These are phyloP conservation scores for Podaxis sp. DNA, from an alignment of 768 basidiomycete species.

Conservation along the genomic window DNA sequence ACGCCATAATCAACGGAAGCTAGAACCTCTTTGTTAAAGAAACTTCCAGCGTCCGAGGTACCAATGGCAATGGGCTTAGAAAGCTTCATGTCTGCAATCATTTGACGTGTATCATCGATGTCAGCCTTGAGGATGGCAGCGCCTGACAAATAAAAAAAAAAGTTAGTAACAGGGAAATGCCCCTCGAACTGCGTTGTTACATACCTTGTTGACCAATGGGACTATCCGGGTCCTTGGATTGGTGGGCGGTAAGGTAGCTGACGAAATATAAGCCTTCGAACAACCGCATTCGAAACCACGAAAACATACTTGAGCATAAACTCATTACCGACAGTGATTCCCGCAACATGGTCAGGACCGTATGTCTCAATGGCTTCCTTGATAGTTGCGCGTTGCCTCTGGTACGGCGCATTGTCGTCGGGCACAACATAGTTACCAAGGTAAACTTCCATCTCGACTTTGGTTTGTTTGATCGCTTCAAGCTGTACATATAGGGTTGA, in stretches of 20 bases:
- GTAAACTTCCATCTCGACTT: slow-evolving; percentile 82
- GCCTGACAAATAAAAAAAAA: slow-evolving; percentile 31
- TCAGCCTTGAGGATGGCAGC: slow-evolving; percentile 56
- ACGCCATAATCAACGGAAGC: slow-evolving; percentile 66
- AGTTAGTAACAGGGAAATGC: background rate
- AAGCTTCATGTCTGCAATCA: slow-evolving; percentile 55
- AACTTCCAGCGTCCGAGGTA: slow-evolving; percentile 83
- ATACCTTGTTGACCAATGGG: slow-evolving; percentile 46
- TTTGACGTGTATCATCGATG: slow-evolving; percentile 62
- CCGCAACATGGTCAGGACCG: slow-evolving; percentile 72
- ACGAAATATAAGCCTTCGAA: background rate
- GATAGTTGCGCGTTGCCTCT: slow-evolving; percentile 65
- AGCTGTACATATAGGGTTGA: slow-evolving; percentile 39
- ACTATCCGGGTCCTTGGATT: slow-evolving; percentile 54
- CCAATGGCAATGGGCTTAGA: slow-evolving; percentile 69
- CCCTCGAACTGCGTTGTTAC: background rate
- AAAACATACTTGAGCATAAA: slow-evolving; percentile 71
- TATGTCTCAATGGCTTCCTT: slow-evolving; percentile 70
- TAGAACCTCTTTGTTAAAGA: slow-evolving; percentile 72
- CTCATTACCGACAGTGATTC: slow-evolving; percentile 91
- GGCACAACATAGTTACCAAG: slow-evolving; percentile 64
- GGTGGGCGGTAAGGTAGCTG: slow-evolving; percentile 57
- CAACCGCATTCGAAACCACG: background rate
- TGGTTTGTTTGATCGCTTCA: slow-evolving; percentile 86
- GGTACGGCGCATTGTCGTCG: slow-evolving; percentile 63